Base-by-base conservation (phyloP, 805 yeast species). In the Candida palmyrensis region DNA sequence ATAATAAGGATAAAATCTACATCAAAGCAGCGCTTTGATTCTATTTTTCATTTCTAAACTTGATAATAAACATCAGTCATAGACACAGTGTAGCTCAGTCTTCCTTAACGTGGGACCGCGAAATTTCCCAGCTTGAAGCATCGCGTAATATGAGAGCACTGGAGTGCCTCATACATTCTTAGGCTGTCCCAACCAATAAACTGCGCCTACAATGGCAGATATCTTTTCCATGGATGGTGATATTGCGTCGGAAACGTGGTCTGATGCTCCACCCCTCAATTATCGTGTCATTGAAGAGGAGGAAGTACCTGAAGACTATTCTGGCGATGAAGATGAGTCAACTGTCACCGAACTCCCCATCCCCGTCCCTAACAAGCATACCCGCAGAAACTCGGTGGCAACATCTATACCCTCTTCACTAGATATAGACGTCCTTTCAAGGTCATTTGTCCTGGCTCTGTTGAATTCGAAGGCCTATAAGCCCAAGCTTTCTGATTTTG, bases 151-250 rank as follows among this genome's bases (percentile, higher is more conserved):
- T n/a, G n/a, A n/a, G n/a, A n/a, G n/a, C n/a, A n/a, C n/a, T n/a
- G n/a, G n/a, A n/a, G n/a, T n/a, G n/a, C n/a, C n/a, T n/a, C n/a
- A n/a, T n/a, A n/a, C n/a, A n/a, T n/a, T n/a, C n/a, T n/a, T n/a
- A n/a, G n/a, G n/a, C n/a, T n/a, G n/a, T n/a, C n/a, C n/a, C n/a
- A n/a, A n/a, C n/a, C n/a, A n/a, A n/a, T n/a, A n/a, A n/a, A n/a
- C n/a, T n/a, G n/a, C n/a, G n/a, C n/a, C n/a, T n/a, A n/a, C n/a
- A n/a, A 60, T 61, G 66, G 42, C 65, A 12, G 63, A 49, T 24
- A 51, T 61, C 11, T 61, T 61, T 35, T 39, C 45, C 27, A 60
- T 61, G 66, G 66, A 61, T 29, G 66, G 55, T 41, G 54, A 54
- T 31, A 7, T 13, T 30, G 32, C 21, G 15, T 32, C 22, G 28